Conservation (phyloP, 2,329 filamentous ascomycete species). For the Epichloe sylvatica region DNA sequence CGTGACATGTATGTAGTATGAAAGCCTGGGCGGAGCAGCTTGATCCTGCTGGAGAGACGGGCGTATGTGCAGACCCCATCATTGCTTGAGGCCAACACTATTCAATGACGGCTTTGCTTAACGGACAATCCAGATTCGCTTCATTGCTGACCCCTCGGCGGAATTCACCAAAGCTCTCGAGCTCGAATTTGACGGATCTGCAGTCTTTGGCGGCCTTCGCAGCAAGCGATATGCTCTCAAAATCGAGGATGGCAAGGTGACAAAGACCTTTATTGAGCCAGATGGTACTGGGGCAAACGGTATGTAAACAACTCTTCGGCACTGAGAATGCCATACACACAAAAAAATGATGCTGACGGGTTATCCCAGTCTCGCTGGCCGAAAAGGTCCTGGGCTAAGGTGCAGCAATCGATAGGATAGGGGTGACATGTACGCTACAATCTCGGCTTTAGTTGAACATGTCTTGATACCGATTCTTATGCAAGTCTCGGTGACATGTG, state of each 20-base stretch:
- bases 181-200: conserved; percentile 62
- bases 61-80: conserved; percentile 43
- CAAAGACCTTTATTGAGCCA: conserved; percentile 67
- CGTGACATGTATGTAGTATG: conserved; percentile 45
- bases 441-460: neutral
- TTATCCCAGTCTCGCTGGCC: conserved; percentile 32
- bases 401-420: neutral
- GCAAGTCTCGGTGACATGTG: neutral
- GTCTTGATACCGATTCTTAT: neutral
- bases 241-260: conserved; percentile 73
- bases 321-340: conserved; percentile 1
- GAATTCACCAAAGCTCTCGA: conserved; percentile 75
- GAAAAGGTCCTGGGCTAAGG: conserved; percentile 31
- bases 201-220: conserved; percentile 69
- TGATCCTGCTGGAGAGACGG: conserved; percentile 60
- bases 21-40: conserved; percentile 75
- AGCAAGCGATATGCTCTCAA: conserved; percentile 82
- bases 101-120: neutral
- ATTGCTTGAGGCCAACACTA: neutral
- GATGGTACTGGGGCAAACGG: conserved; percentile 74
- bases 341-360: neutral
- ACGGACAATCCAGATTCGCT: conserved; percentile 52
- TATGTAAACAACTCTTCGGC: conserved; percentile 21
- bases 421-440: neutral
- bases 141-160: conserved; percentile 69